These are phyloP conservation scores for Myxozyma kluyveri DNA, from an alignment of 805 yeast species.

Conservation along the genomic window DNA sequence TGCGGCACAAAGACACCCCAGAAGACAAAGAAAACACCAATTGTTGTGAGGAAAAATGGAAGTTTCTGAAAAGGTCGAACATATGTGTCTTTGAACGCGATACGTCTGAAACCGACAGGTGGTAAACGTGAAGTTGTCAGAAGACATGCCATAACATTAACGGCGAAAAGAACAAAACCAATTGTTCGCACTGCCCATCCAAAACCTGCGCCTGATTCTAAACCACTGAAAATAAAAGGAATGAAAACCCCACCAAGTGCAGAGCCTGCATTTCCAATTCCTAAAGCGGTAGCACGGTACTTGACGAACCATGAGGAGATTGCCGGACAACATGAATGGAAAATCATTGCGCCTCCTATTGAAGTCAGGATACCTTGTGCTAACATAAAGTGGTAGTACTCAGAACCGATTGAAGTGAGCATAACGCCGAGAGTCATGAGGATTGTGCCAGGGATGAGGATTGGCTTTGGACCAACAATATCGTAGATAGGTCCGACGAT, in stretches of 20 bases:
- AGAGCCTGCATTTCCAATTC: slow-evolving; percentile 51
- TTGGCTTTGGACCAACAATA: slow-evolving; percentile 26
- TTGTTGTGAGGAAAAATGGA: slow-evolving; percentile 30
- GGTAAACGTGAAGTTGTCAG: slow-evolving; percentile 33
- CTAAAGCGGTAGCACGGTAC: slow-evolving; percentile 47
- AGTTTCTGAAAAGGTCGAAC: slow-evolving; percentile 32
- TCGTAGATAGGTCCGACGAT: slow-evolving; percentile 36
- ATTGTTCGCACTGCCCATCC: slow-evolving; percentile 53
- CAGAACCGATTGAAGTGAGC: slow-evolving; percentile 40
- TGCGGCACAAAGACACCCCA: slow-evolving; percentile 37
- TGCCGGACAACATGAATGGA: slow-evolving; percentile 39
- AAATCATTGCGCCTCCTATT: slow-evolving; percentile 14
- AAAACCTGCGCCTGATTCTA: slow-evolving; percentile 45
- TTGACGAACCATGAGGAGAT: slow-evolving; percentile 47
- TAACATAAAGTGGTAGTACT: slow-evolving; percentile 52
- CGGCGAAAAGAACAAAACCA: slow-evolving; percentile 44
- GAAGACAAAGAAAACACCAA: slow-evolving; percentile 34
- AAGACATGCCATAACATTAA: slow-evolving; percentile 30
- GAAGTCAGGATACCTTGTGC: slow-evolving; percentile 45
- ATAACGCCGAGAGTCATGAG: slow-evolving; percentile 34
- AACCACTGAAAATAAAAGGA: slow-evolving; percentile 43
- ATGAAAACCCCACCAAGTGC: slow-evolving; percentile 51
- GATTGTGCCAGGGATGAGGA: slow-evolving; percentile 31
- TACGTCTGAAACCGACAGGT: slow-evolving; percentile 7
- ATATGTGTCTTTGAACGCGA: slow-evolving; percentile 10